Evolutionary conservation across 352 stramenopile species (phyloP).

Genomic region (Elongisporangium undulatum): DNA sequence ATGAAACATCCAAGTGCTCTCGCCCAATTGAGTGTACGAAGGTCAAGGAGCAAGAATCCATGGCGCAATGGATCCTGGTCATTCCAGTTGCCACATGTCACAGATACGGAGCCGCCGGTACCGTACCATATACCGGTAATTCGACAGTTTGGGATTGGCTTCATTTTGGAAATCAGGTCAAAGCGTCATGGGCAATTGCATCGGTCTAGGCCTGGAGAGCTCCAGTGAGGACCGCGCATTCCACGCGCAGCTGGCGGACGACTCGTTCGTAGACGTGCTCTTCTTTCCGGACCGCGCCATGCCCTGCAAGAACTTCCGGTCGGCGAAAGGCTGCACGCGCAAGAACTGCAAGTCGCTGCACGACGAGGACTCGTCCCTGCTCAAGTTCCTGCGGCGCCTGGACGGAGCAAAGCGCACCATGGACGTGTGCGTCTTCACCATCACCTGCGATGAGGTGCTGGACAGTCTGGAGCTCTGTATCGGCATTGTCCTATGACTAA

Average conservation of each 20-base stretch:
- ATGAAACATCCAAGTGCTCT: too few species aligned
- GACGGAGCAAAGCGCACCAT: conserved; percentile 36
- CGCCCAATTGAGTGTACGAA: too few species aligned
- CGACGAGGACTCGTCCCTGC: conserved; percentile 49
- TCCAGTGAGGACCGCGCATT: conserved; percentile 1
- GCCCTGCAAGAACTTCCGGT: conserved; percentile 55
- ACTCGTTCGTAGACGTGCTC: conserved; percentile 68
- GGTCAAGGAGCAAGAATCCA: too few species aligned
- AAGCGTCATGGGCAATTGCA: conserved; percentile 53
- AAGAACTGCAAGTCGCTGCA: conserved; percentile 69
- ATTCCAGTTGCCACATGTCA: neutral
- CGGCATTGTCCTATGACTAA: neutral
- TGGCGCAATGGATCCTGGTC: too few species aligned
- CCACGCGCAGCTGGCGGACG: conserved; percentile 11
- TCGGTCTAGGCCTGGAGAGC: conserved; percentile 16
- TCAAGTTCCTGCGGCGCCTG: conserved; percentile 49
- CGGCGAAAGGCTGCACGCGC: conserved; percentile 39
- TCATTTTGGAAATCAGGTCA: neutral
- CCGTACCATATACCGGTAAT: neutral
- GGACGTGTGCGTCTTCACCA: conserved; percentile 74
- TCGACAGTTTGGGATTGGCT: neutral
- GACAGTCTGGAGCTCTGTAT: neutral
- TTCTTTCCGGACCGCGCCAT: conserved; percentile 68
- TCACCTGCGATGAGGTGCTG: conserved; percentile 63
- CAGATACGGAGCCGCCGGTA: neutral